These are phyloP conservation scores for Capronia epimyces DNA, from an alignment of 2,329 filamentous ascomycete species.

Conservation along the genomic window DNA sequence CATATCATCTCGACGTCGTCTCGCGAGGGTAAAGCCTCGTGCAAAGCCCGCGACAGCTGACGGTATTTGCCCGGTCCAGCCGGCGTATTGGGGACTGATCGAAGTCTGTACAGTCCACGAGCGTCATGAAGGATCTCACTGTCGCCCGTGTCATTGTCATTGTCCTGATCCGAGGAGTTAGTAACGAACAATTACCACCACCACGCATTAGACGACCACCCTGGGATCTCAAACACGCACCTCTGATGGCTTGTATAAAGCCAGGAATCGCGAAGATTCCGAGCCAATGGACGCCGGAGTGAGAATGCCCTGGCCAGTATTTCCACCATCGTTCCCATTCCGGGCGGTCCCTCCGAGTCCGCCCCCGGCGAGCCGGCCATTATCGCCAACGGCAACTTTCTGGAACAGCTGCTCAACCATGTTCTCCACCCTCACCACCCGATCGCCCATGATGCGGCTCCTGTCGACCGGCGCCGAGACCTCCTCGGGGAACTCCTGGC, in stretches of 20 bases:
- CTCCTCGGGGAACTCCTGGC: slow-evolving; percentile 21
- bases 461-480: not conserved
- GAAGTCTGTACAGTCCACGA: not conserved
- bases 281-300: not conserved
- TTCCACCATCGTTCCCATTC: no score
- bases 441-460: not conserved
- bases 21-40: not conserved
- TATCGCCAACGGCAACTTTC: no score
- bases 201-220: no score
- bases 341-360: no score
- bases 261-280: not conserved
- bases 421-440: no score
- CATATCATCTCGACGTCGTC: slow-evolving; percentile 1
- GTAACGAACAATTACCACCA: no score
- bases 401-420: no score
- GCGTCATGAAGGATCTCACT: no score
- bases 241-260: not conserved
- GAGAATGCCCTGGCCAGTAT: not conserved
- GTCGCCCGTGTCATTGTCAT: no score
- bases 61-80: not conserved
- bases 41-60: not conserved
- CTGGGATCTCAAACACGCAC: no score
- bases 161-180: no score
- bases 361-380: no score
- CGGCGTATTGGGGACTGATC: not conserved